Evolutionary conservation across 306 rosid species (phyloP).

Genomic region (Boehmeria nivea): DNA sequence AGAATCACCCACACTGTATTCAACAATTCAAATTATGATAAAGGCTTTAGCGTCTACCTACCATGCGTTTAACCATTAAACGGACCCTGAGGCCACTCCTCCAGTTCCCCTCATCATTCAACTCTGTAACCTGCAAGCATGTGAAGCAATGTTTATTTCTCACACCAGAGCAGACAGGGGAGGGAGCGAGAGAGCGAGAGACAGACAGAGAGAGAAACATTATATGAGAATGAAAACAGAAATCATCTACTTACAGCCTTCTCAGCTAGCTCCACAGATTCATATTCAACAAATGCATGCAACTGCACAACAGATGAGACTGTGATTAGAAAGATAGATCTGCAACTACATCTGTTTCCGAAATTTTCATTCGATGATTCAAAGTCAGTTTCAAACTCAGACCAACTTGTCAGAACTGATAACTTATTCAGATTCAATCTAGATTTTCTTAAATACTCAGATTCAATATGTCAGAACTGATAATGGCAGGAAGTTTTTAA

Average conservation of each 20-base stretch:
- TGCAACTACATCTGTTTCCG: too few species aligned
- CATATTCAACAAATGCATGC: slow-evolving; percentile 98
- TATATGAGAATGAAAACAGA: slow-evolving; percentile 13
- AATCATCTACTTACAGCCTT: slow-evolving; percentile 67
- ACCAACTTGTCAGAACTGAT: too few species aligned
- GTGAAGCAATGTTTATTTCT: neutral
- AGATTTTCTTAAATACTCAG: too few species aligned
- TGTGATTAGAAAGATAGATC: slow-evolving; percentile 15
- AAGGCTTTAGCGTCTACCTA: too few species aligned
- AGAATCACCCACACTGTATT: too few species aligned
- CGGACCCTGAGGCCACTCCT: slow-evolving; percentile 87
- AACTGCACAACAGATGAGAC: slow-evolving; percentile 43
- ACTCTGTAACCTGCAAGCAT: slow-evolving; percentile 66
- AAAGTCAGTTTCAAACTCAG: too few species aligned
- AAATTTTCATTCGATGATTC: too few species aligned
- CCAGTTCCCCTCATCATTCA: slow-evolving; percentile 92
- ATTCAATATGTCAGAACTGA: too few species aligned
- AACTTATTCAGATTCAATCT: too few species aligned
- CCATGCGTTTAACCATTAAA: slow-evolving; percentile 69
- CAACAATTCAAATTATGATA: too few species aligned
- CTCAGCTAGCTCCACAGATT: slow-evolving; percentile 88
- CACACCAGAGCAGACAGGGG: neutral
- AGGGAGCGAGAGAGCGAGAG: too few species aligned
- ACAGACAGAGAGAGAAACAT: slow-evolving; percentile 1
- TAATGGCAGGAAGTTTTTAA: too few species aligned